Base-by-base conservation (phyloP, 331 rosid genomes). In the Malus hybrid region DNA sequence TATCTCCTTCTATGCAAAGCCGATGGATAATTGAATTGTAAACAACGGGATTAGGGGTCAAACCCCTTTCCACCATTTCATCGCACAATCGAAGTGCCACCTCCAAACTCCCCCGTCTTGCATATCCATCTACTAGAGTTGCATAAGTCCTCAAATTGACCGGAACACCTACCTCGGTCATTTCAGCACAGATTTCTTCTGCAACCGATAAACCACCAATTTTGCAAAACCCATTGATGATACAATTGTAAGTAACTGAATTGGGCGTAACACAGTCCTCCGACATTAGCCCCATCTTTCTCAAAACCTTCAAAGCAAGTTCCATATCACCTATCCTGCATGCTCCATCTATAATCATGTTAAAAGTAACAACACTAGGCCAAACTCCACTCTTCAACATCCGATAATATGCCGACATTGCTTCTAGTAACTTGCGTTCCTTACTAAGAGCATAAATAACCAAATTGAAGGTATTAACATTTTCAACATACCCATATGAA, bases 141-240 rank as follows among this genome's bases (percentile, higher is more conserved):
- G 85, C 88, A 76, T 84, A 88, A 11, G 90, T 84, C 74, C 84
- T 82, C 76, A 78, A 78, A 60, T 72, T 76, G 29, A 79, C 73
- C 75, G 78, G 76, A 62, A 88, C 60, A 36, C 90, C 88, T 46
- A 50, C 75, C 79, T 79, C 70, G 15, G 64, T 76, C 90, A 88
- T 86, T 76, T 82, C 88, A 56, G 19, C 65, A 64, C 55, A 31
- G 66, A 86, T 61, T 65, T 82, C 80, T 71, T 80, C 86, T 52
- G 90, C 90, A 77, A 78, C 77, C 31, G 72, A 70, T 63, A 88
- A 60, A 65, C 76, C 83, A 44, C 88, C 83, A 16, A 46, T 67
- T 83, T 82, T 88, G 77, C 93, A 86, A 46, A 84, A 86, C 76
- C 93, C 90, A 56, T 88, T 86, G 7, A 84, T 74, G 73, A 88